Conservation (phyloP, 768 basidiomycete species). For the Lepiota subincarnata region DNA sequence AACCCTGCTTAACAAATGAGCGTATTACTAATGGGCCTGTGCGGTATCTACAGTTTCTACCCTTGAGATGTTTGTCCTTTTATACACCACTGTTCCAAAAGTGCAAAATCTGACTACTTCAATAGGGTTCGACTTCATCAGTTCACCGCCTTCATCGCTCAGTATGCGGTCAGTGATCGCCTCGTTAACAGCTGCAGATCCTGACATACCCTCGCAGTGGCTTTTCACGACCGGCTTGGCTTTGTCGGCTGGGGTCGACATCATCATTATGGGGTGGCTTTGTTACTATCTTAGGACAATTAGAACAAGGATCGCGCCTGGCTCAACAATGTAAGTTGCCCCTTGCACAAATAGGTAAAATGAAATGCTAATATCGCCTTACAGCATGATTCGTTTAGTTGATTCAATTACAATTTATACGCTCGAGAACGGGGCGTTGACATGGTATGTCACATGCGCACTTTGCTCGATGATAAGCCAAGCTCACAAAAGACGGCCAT, state of each 20-base stretch:
- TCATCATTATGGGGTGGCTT: slow-evolving; percentile 44
- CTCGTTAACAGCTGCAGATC: slow-evolving; percentile 8
- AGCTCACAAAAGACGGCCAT: neutral
- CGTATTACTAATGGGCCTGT: neutral
- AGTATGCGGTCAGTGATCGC: slow-evolving; percentile 18
- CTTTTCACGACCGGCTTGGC: slow-evolving; percentile 49
- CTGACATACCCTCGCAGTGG: slow-evolving; percentile 25
- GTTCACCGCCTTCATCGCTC: slow-evolving; percentile 14
- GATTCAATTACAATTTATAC: slow-evolving; percentile 47
- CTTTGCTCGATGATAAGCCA: neutral
- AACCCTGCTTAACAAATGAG: neutral
- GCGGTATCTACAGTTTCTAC: slow-evolving; percentile 23
- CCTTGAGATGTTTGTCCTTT: slow-evolving; percentile 21
- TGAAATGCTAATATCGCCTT: neutral
- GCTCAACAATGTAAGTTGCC: slow-evolving; percentile 19
- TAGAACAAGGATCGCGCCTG: slow-evolving; percentile 33
- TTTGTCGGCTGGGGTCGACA: slow-evolving; percentile 44
- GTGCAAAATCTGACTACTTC: neutral
- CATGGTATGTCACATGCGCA: slow-evolving; percentile 29
- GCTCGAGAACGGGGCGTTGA: slow-evolving; percentile 49
- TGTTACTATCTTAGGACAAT: slow-evolving; percentile 38
- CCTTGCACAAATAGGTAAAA: neutral
- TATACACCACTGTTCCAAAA: neutral
- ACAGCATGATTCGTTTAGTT: slow-evolving; percentile 44
- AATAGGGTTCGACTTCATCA: slow-evolving; percentile 33